Percentiles rank a stretch among this genome's conserved stretches.
These are phyloP conservation scores for Myxozyma melibiosi DNA, from an alignment of 805 yeast species.

Conservation along the genomic window DNA sequence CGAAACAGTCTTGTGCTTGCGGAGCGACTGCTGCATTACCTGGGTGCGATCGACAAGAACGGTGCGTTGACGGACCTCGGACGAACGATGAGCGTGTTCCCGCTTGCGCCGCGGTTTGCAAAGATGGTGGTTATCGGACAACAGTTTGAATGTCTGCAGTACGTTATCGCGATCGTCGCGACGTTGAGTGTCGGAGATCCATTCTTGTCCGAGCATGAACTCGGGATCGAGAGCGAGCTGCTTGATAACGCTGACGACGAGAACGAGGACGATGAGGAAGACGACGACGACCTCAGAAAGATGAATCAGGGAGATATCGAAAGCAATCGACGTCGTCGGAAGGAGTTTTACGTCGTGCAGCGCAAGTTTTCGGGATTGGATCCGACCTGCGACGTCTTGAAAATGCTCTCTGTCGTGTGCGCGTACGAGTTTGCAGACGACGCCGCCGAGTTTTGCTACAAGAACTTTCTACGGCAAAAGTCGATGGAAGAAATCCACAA, in stretches of 20 bases:
- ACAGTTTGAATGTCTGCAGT: conserved; percentile 82
- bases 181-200: conserved; percentile 94
- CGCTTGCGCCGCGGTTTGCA: conserved; percentile 90
- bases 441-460: conserved; percentile 53
- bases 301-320: conserved; percentile 39
- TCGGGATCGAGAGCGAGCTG: conserved; percentile 52
- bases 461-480: conserved; percentile 74
- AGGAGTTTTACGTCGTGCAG: conserved; percentile 61
- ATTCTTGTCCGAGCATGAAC: conserved; percentile 71
- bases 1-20: conserved; percentile 62
- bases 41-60: conserved; percentile 73
- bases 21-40: conserved; percentile 61
- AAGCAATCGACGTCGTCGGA: conserved; percentile 41
- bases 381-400: conserved; percentile 71
- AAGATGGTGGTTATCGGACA: conserved; percentile 87
- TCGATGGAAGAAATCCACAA: conserved; percentile 80
- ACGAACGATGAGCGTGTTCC: conserved; percentile 82
- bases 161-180: conserved; percentile 87
- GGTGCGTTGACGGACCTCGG: conserved; percentile 76
- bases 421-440: conserved; percentile 75
- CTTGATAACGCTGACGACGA: conserved; percentile 38
- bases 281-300: conserved; percentile 38
- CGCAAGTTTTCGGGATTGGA: conserved; percentile 62
- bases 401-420: conserved; percentile 77
- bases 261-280: conserved; percentile 39